Evolutionary conservation across 257 asterid genomes (phyloP).

Genomic region (Solanum bulbocastanum): DNA sequence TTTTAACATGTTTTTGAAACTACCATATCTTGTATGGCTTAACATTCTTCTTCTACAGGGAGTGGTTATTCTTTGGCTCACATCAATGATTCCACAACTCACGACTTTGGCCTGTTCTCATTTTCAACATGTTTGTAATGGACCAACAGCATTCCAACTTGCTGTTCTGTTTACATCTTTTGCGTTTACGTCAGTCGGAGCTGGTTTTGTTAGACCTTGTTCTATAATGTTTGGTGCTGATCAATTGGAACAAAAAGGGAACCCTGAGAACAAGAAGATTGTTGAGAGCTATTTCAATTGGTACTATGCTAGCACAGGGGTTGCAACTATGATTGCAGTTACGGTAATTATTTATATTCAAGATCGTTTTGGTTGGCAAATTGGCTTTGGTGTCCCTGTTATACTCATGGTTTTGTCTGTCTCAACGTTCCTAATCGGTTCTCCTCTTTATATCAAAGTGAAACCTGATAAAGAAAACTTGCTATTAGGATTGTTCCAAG

Average conservation of each 20-base stretch:
- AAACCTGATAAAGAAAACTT: neutral
- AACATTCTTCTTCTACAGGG: neutral
- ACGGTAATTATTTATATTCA: conserved; percentile 8
- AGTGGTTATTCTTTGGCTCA: conserved; percentile 11
- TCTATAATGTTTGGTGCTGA: conserved; percentile 10
- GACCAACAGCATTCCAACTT: neutral
- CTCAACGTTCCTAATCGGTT: neutral
- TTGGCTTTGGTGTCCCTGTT: conserved; percentile 12
- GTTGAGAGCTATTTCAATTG: conserved; percentile 3
- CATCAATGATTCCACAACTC: conserved; percentile 2
- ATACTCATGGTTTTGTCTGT: neutral
- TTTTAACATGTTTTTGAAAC: neutral
- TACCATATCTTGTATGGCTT: neutral
- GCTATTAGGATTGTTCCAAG: neutral
- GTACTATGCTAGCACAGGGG: conserved; percentile 6
- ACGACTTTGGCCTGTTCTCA: neutral
- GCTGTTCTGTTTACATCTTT: neutral
- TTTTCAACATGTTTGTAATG: neutral
- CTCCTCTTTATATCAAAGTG: neutral
- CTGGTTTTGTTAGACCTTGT: conserved; percentile 17
- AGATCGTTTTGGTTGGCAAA: conserved; percentile 13
- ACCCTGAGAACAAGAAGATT: neutral
- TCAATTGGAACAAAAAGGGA: neutral
- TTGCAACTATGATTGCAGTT: conserved; percentile 6
- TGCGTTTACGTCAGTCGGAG: neutral